Evolutionary conservation across 2,329 filamentous ascomycete species (phyloP).

Genomic region (Colletotrichum echinochloae): DNA sequence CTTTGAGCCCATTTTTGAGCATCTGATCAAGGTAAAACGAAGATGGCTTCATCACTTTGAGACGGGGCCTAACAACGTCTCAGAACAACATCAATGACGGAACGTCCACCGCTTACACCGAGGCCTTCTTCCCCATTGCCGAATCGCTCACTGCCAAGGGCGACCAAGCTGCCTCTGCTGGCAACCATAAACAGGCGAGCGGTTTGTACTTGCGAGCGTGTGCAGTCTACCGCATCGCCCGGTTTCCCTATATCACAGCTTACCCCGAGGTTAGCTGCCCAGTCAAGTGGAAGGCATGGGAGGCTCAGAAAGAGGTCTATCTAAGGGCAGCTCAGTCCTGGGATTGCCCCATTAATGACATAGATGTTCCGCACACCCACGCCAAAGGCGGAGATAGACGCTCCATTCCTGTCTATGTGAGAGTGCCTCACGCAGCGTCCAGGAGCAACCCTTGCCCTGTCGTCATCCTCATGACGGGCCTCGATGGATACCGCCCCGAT

Average conservation of each 20-base stretch:
- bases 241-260: conserved; percentile 71
- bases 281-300: conserved; percentile 72
- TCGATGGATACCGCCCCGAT: conserved; percentile 73
- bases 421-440: conserved; percentile 59
- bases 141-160: conserved; percentile 66
- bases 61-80: background rate
- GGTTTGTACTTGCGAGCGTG: conserved; percentile 77
- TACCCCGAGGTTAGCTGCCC: conserved; percentile 54
- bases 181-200: conserved; percentile 65
- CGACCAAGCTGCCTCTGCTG: conserved; percentile 60
- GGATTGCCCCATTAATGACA: conserved; percentile 70
- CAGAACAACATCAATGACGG: conserved; percentile 72
- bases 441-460: conserved; percentile 52
- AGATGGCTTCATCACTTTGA: no score
- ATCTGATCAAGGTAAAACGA: conserved; percentile 65
- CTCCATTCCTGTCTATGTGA: conserved; percentile 73
- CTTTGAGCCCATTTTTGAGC: conserved; percentile 76
- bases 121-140: conserved; percentile 71
- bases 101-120: conserved; percentile 73
- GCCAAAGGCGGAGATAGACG: conserved; percentile 62
- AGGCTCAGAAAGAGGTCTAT: conserved; percentile 73
- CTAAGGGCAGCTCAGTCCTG: conserved; percentile 67
- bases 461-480: conserved; percentile 69
- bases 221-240: conserved; percentile 78
- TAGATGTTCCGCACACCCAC: conserved; percentile 69